phyloP scores from a whole-genome alignment of 768 basidiomycete species.

The Boletus subparvulus region DNA sequence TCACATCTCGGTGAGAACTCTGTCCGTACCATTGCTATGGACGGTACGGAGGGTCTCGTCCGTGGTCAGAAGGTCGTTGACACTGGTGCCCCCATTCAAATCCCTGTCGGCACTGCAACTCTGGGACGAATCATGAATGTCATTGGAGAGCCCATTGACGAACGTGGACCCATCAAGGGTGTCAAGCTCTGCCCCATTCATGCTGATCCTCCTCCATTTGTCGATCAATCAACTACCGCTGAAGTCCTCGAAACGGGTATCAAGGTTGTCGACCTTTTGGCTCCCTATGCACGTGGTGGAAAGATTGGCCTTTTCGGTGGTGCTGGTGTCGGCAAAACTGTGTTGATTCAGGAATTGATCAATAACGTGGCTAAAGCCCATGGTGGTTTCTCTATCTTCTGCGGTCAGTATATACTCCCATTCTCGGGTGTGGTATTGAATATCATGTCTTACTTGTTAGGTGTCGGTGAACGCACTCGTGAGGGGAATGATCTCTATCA shows the following conservation, averaged over 20 bases:
- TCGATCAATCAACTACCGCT: slow-evolving; percentile 98
- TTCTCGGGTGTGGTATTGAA: background rate
- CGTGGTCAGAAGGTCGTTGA: slow-evolving; percentile 97
- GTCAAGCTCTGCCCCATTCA: slow-evolving; percentile 92
- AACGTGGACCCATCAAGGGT: slow-evolving; percentile 98
- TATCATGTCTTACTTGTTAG: slow-evolving; percentile 37
- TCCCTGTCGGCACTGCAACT: slow-evolving; percentile 92
- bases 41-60: slow-evolving; percentile 99
- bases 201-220: slow-evolving; percentile 95
- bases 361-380: slow-evolving; percentile 99
- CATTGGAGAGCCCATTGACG: slow-evolving; percentile 99
- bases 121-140: slow-evolving; percentile 99
- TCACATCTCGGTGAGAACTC: slow-evolving; percentile 99
- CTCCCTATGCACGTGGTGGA: slow-evolving; percentile 99
- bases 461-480: slow-evolving; percentile 99
- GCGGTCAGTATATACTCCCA: slow-evolving; percentile 51
- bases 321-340: slow-evolving; percentile 99
- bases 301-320: slow-evolving; percentile 99
- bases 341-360: slow-evolving; percentile 99
- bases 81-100: slow-evolving; percentile 93
- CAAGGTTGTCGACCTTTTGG: slow-evolving; percentile 99
- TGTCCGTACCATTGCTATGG: slow-evolving; percentile 99
- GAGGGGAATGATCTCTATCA: slow-evolving; percentile 99
- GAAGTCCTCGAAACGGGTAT: slow-evolving; percentile 99
- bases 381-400: slow-evolving; percentile 99